Base-by-base conservation (phyloP, 208 protist species). In the Acanthamoeba culbertsoni region DNA sequence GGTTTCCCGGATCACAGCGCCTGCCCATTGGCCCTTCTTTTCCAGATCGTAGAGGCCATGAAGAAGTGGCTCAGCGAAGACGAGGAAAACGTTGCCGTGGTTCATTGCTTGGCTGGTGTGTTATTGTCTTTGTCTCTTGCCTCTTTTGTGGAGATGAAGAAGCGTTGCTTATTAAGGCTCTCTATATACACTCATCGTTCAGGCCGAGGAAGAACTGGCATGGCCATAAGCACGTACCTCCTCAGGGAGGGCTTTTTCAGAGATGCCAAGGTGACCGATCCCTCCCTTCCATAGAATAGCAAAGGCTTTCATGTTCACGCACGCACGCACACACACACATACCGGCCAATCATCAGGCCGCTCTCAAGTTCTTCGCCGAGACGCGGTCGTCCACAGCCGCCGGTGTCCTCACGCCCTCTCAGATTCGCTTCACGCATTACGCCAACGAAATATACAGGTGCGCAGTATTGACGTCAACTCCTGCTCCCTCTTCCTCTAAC, bases 71-170 rank as follows among this genome's bases (percentile, higher is more conserved):
- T 92, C 26, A 75, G 33, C 12, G 53, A 68, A 33, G 92, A 94
- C 43, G 45, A 77, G 10, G 63, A 93, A 26, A 94, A 95, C 53
- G 91, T 95, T 20, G 46, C 82, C 31, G 90, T 65, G 45, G 77
- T 95, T 33, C 91, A 93, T 59, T 95, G 84, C 62, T 59, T 94
- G 53, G 94, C 93, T 46, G 94, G 95, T 51, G 94, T 86, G 23
- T 31, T 10, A 16, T 18, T 31, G 35, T 55, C 48, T 18, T 55
- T 73, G 26, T n/a, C 62, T 73, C 62, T 73, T 7, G 23, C 12
- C 33, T 73, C 62, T 73, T 73, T 26, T 28, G 26, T n/a, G 33
- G n/a, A n/a, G n/a, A n/a, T n/a, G n/a, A n/a, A n/a, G n/a, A n/a
- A n/a, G n/a, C n/a, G n/a, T n/a, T n/a, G 33, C 33, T 10, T 51